phyloP scores from a whole-genome alignment of 768 basidiomycete genomes.

The Hygrocybe coccinea region DNA sequence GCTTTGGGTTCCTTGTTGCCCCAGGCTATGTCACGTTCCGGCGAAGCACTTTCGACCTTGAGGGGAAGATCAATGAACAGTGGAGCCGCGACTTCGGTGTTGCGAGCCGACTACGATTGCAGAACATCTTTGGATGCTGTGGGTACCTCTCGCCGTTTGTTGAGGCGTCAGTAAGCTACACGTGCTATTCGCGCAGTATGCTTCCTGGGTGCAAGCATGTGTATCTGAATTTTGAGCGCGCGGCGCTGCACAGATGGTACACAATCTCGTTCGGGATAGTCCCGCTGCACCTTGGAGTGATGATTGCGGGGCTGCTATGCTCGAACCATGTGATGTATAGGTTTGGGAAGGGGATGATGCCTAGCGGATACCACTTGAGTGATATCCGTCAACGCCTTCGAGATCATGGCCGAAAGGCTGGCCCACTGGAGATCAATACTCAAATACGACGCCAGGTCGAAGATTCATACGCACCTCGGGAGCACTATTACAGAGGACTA shows the following conservation, averaged over 20 bases:
- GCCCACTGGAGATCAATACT: too few species aligned
- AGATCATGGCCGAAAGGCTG: too few species aligned
- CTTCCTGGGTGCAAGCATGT: slow-evolving; percentile 69
- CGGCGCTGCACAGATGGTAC: slow-evolving; percentile 60
- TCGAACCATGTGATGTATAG: slow-evolving; percentile 82
- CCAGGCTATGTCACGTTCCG: slow-evolving; percentile 63
- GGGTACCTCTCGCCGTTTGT: slow-evolving; percentile 18
- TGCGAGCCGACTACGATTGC: slow-evolving; percentile 58
- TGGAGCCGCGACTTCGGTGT: slow-evolving; percentile 64
- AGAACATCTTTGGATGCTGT: slow-evolving; percentile 40
- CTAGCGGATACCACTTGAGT: slow-evolving; percentile 18
- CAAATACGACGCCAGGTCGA: too few species aligned
- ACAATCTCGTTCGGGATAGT: slow-evolving; percentile 58
- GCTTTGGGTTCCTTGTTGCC: slow-evolving; percentile 62
- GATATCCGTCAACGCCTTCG: too few species aligned
- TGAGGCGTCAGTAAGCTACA: slow-evolving; percentile 70
- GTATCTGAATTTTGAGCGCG: slow-evolving; percentile 55
- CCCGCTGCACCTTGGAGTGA: slow-evolving; percentile 62
- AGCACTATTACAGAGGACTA: too few species aligned
- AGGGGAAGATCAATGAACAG: slow-evolving; percentile 73
- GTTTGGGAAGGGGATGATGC: slow-evolving; percentile 85
- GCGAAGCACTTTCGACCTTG: slow-evolving; percentile 59
- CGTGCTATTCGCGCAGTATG: slow-evolving; percentile 67
- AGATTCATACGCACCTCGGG: too few species aligned
- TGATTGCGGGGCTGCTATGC: slow-evolving; percentile 60